Evolutionary conservation across 805 yeast species (phyloP), one percentile per base, ranked within the genome.

Genomic region (Yarrowia sp.): DNA sequence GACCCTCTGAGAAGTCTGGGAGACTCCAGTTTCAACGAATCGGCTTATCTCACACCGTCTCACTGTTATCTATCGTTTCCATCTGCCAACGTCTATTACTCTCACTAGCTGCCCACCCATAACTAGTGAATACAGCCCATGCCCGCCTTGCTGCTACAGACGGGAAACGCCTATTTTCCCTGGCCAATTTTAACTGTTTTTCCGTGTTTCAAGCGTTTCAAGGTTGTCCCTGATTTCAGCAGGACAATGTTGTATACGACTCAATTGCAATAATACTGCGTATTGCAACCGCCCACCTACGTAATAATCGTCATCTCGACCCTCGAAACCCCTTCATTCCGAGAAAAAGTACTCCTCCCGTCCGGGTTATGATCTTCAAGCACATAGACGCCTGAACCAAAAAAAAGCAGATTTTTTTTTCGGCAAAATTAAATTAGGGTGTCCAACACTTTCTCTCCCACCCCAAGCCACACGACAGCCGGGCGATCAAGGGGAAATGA

Each of bases 401-500:
- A 22, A 22, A 45, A 45, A 45, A 5, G 36, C 36, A 31, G 36
- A 31, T 7, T 15, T 47, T 32, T 32, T 17, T 31, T 18, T 6
- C 28, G 28, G 28, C 28, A 22, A 22, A 35, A 33, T 15, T n/a
- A 45, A 32, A 32, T 31, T 15, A 5, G 38, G 13, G 38, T 35
- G 13, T 4, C 38, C 38, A 35, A 11, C 38, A 35, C 38, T 35
- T 35, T 11, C 14, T 45, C 10, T 31, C 4, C 53, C 31, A 10
- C 41, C n/a, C n/a, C 55, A 48, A 48, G 55, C 55, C 55, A 48
- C 55, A 48, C 55, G 55, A 48, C 55, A 17, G 41, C 55, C 32
- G 41, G 53, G 13, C 55, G 55, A 48, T 48, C 53, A 48, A 48
- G 53, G 55, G 55, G 55, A 48, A 48, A 47, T 33, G 55, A 48